Evolutionary conservation across 306 rosid genomes (phyloP), one percentile per base, ranked within the genome.

Genomic region (Lathyrus sativus): DNA sequence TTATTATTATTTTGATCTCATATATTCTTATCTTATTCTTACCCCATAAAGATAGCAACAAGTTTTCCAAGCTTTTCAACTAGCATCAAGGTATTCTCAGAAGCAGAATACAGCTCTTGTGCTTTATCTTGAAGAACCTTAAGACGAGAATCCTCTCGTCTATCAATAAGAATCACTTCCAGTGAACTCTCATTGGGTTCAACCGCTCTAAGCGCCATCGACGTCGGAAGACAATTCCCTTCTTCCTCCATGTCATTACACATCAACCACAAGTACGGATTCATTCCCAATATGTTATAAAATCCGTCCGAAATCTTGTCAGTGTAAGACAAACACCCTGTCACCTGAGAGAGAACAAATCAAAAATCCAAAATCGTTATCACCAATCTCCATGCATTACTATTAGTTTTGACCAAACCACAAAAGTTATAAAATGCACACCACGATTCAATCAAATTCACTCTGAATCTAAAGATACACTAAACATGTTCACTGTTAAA

Each of bases 11-110:
- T 29, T 7, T 6, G 62, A 28, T 13, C 19, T 56, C 62, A 29
- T 56, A 6, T 29, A 56, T 28, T 56, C 6, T 56, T 38, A 56
- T 45, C 45, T 31, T 63, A 59, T 73, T 73, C 90, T 62, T 78
- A 95, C 97, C 99, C 99, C 97, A 91, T 88, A 64, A 83, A 84
- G 71, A 88, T 74, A 28, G 99, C 96, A 68, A 88, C 97, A 58
- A 95, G 96, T 79, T 95, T 84, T 57, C 99, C 99, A 1, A 95
- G 86, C 71, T 90, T 81, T 79, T 91, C 89, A 67, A 87, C 97
- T 73, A 95, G 82, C 60, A 87, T 82, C 62, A 76, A 61, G 22
- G 89, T 71, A 81, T 79, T 86, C 80, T 91, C 95, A 8, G 97
- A 87, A 71, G 89, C 87, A 77, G 83, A 78, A 67, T 85, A 83